Conservation (phyloP, 2,329 filamentous ascomycete species). For the Venturia aucupariae region DNA sequence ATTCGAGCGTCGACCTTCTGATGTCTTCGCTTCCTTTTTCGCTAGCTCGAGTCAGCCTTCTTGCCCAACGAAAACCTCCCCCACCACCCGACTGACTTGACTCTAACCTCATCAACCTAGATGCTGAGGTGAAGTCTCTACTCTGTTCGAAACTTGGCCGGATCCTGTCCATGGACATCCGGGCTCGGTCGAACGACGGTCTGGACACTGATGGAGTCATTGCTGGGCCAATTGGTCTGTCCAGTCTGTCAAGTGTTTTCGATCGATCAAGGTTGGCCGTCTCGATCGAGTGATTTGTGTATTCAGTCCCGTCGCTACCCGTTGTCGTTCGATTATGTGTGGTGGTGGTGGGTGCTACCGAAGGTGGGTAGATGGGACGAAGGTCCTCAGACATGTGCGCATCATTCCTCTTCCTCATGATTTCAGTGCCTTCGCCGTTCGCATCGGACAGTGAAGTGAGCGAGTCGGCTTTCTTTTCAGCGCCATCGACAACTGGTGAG, state of each 20-base stretch:
- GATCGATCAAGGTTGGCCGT: constrained; percentile 29
- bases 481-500: neutral
- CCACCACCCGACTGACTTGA: constrained; percentile 10
- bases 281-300: constrained; percentile 34
- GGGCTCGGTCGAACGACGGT: constrained; percentile 80
- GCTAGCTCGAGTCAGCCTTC: constrained; percentile 12
- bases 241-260: neutral
- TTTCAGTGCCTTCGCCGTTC: constrained; percentile 21
- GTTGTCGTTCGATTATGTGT: constrained; percentile 71
- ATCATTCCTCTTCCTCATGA: constrained; percentile 19
- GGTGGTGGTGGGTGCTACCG: constrained; percentile 61
- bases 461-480: constrained; percentile 34
- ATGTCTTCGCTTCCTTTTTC: constrained; percentile 4
- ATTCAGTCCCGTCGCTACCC: constrained; percentile 89
- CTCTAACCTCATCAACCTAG: constrained; percentile 74
- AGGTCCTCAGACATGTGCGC: constrained; percentile 66
- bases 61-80: constrained; percentile 9
- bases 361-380: constrained; percentile 88
- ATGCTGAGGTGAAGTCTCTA: constrained; percentile 85
- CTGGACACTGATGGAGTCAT: constrained; percentile 53
- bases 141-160: constrained; percentile 78
- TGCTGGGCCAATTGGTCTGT: neutral
- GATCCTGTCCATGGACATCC: constrained; percentile 78
- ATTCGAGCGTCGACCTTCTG: neutral
- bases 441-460: constrained; percentile 47